Evolutionary conservation across 331 rosid species (phyloP).

Genomic region (Quercus lobata): DNA sequence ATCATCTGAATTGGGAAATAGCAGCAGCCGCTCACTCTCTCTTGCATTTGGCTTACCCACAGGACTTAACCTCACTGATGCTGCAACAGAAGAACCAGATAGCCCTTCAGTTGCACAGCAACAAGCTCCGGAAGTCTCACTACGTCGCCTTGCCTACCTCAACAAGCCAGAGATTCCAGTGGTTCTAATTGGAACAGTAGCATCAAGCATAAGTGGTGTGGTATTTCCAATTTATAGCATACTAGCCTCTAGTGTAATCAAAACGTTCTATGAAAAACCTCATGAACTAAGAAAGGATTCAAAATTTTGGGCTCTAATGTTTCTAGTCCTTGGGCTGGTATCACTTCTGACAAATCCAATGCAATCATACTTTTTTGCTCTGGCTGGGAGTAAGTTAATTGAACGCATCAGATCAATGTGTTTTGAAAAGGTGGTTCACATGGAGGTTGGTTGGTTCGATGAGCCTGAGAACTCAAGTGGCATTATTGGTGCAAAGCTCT

Average conservation of each 20-base stretch:
- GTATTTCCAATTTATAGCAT: conserved; percentile 64
- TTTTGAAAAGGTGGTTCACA: conserved; percentile 39
- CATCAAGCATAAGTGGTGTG: conserved; percentile 56
- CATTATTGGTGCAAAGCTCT: conserved; percentile 61
- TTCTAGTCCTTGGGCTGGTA: conserved; percentile 45
- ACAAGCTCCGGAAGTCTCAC: conserved; percentile 38
- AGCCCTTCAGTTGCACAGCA: conserved; percentile 4
- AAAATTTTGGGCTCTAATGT: conserved; percentile 75
- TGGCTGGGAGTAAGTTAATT: conserved; percentile 72
- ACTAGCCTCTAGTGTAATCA: conserved; percentile 56
- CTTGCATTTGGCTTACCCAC: conserved; percentile 68
- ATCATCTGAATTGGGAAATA: conserved; percentile 47
- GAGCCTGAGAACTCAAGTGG: conserved; percentile 66
- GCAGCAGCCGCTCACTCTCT: conserved; percentile 69
- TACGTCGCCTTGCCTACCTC: conserved; percentile 70
- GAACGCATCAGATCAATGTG: conserved; percentile 69
- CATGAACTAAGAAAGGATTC: conserved; percentile 57
- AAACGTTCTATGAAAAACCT: conserved; percentile 59
- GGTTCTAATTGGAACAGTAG: conserved; percentile 53
- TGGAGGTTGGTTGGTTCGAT: no score
- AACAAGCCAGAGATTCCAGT: conserved; percentile 90
- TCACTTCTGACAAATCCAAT: conserved; percentile 47
- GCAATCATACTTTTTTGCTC: conserved; percentile 52
- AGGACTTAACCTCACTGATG: conserved; percentile 41
- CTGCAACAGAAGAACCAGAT: conserved; percentile 17